Evolutionary conservation across 208 protist genomes (phyloP).

Genomic region (Crithidia bombi): DNA sequence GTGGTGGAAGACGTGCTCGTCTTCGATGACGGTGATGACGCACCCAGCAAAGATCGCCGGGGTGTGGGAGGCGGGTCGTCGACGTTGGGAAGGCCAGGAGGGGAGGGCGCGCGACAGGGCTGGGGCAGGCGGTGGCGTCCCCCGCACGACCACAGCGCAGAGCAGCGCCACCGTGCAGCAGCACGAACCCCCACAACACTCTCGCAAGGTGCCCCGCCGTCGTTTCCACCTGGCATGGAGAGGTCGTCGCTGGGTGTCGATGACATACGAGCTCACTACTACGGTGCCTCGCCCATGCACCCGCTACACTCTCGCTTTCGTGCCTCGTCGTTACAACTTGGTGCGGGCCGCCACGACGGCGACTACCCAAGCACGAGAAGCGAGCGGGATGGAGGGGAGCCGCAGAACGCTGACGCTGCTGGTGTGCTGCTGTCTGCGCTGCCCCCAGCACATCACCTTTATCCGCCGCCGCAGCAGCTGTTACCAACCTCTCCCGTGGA

Average conservation of each 20-base stretch:
- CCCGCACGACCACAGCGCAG: conserved; percentile 1
- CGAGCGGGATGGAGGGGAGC: not conserved
- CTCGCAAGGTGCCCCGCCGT: too few species aligned
- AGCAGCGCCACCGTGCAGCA: not conserved
- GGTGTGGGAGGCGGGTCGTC: not conserved
- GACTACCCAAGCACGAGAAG: not conserved
- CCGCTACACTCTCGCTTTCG: not conserved
- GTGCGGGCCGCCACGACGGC: conserved; percentile 12
- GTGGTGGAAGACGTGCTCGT: conserved; percentile 31
- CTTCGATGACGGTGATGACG: conserved; percentile 8
- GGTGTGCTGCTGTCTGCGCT: not conserved
- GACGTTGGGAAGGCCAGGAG: not conserved
- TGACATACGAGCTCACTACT: conserved; percentile 13
- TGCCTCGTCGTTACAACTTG: not conserved
- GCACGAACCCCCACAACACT: too few species aligned
- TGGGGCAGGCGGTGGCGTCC: not conserved
- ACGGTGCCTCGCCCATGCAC: not conserved
- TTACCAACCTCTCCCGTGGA: not conserved
- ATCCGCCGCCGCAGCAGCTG: not conserved
- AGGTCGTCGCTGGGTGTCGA: too few species aligned
- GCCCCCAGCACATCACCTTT: not conserved
- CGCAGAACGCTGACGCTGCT: not conserved
- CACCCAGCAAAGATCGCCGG: too few species aligned
- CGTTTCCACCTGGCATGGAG: too few species aligned
- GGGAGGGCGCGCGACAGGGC: not conserved